Evolutionary conservation across 345 rosid genomes (phyloP), one percentile per base, ranked within the genome.

Genomic region (Populus euphratica): DNA sequence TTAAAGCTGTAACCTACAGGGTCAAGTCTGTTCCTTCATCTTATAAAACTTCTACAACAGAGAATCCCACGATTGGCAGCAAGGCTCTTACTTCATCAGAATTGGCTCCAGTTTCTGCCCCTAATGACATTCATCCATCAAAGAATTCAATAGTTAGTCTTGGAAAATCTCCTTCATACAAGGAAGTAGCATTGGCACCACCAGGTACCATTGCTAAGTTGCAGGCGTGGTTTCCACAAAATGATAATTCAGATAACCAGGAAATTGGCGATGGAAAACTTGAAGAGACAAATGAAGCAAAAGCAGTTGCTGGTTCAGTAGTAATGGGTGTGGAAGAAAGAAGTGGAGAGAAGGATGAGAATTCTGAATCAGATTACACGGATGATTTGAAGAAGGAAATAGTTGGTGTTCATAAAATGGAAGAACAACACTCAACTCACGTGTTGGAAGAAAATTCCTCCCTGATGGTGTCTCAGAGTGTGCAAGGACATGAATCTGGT

Each of bases 141-240:
- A 90, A 88, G 80, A 86, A 67, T 44, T 79, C 92, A 50, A 80
- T 85, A 62, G 83, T 84, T 50, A 85, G 89, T 84, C 91, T 89
- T 70, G 99, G 97, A 74, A 96, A 93, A 84, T 93, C 97, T 81
- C 97, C 92, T 79, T 96, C 99, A 69, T 96, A 96, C 87, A 96
- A 92, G 88, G 99, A 96, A 86, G 98, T 96, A 72, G 98, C 99
- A 75, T 56, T 96, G 85, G 96, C 99, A 43, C 99, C 98, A 8
- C 98, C 97, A 73, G 99, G 99, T 47, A 87, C 91, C 47, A 90
- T 96, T 81, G 83, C 93, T 68, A 89, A 83, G 81, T 79, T 90
- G 86, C 96, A 92, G 75, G 84, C 85, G 56, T 85, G 90, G 89
- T 79, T 73, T 70, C 87, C 90, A 29, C 84, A 84, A 78, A 80